phyloP scores from a whole-genome alignment of 2,329 filamentous ascomycete species.

The Ophiostoma piceae region DNA sequence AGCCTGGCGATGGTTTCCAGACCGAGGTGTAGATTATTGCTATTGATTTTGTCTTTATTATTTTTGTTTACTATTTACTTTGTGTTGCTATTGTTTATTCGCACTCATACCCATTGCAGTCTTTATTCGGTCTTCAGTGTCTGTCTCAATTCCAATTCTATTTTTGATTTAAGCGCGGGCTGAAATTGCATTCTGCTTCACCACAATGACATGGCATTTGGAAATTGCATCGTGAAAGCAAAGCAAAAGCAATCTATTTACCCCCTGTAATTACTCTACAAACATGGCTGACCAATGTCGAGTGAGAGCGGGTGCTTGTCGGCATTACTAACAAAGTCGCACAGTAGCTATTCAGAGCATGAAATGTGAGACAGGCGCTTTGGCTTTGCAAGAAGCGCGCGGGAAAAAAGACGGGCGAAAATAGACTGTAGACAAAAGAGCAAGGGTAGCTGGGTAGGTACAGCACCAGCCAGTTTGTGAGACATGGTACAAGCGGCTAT shows the following conservation, averaged over 20 bases:
- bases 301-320: slow-evolving; percentile 1
- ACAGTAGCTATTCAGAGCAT: no score
- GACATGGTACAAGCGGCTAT: slow-evolving; percentile 10
- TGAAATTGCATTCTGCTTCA: background rate
- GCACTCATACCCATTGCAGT: background rate
- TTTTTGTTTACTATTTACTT: background rate
- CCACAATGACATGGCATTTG: background rate
- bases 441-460: slow-evolving; percentile 4
- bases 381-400: slow-evolving; percentile 2
- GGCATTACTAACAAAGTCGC: background rate
- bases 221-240: background rate
- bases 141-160: background rate
- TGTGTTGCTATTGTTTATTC: background rate
- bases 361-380: background rate
- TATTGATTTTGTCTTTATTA: background rate
- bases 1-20: background rate
- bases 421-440: background rate
- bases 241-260: background rate
- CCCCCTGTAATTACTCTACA: background rate
- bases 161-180: background rate
- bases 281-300: slow-evolving; percentile 7
- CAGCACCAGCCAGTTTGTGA: slow-evolving; percentile 1
- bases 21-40: background rate
- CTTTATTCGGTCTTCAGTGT: background rate
- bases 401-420: background rate